Base-by-base conservation (phyloP, 2,329 filamentous ascomycete species). In the Aspergillus sp. region DNA sequence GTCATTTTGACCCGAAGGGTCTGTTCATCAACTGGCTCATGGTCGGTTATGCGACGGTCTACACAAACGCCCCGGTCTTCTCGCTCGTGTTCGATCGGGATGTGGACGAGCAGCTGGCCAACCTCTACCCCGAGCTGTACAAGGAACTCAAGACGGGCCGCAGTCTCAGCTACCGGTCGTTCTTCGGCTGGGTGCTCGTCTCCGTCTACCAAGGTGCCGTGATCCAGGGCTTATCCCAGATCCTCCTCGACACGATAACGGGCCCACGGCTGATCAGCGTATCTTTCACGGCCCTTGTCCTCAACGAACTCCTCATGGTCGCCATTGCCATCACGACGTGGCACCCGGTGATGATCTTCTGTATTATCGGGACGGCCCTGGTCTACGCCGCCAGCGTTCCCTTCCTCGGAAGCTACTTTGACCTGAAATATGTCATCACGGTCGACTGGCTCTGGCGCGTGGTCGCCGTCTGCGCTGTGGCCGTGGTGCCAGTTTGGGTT, bases 271-370 rank as follows among this genome's bases (percentile, higher is more conserved):
- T 99, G 86, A 89, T 97, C 50, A 85, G 89, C 20, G 89, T 99
- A 43, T 91, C 87, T 52, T 99, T 96, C 68, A 95, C 93, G 0
- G 90, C 91, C 0, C 82, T 99, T 2, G 85, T 99, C 4, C 77
- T 97, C 56, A 99, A 97, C 70, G 94, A 99, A 70, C 82, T 99
- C 54, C 82, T 95, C 62, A 99, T 99, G 95, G 94, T 97, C 2
- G 93, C 92, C 3, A 90, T 95, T 53, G 89, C 96, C 68, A 89
- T 99, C 62, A 96, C 90, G 3, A 99, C 94, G 0, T 99, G 94
- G 94, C 94, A 97, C 71, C 88, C 88, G 36, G 80, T 93, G 56
- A 97, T 97, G 92, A 86, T 95, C 50, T 76, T 89, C 47, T 87
- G 82, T 60, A 88, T 97, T 55, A 65, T 96, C 5, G 92, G 90